Conservation (phyloP, 192 early-diverging fungal genomes). For the Coemansia sp. region DNA sequence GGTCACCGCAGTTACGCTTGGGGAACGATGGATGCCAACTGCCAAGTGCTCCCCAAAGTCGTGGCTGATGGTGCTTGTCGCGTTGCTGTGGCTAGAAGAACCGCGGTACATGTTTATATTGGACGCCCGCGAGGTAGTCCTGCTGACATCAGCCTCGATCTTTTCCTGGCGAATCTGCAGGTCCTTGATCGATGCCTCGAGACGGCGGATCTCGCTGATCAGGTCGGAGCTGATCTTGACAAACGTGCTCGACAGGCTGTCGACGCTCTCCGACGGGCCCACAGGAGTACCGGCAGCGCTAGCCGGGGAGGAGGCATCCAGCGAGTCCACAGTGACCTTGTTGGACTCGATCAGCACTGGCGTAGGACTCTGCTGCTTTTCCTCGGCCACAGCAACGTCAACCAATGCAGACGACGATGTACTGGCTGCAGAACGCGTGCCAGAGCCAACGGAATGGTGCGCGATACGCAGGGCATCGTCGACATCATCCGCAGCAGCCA, state of each 20-base stretch:
- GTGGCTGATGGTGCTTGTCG: not conserved
- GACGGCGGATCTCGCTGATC: slow-evolving; percentile 41
- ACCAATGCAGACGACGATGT: not conserved
- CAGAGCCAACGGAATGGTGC: too few relatives aligned
- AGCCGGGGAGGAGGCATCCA: not conserved
- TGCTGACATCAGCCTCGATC: slow-evolving; percentile 11
- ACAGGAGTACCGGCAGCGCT: slow-evolving; percentile 1
- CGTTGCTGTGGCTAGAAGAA: not conserved
- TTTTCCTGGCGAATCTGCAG: slow-evolving; percentile 39
- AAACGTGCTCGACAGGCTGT: slow-evolving; percentile 33
- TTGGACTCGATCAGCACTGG: not conserved
- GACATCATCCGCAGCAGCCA: not conserved
- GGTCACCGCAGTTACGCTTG: not conserved
- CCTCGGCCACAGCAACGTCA: not conserved
- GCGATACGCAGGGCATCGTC: not conserved
- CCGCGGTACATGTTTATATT: not conserved
- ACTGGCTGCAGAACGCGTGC: not conserved
- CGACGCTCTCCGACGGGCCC: slow-evolving; percentile 7
- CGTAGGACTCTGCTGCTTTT: not conserved
- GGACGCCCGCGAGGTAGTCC: not conserved
- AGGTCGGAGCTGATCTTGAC: slow-evolving; percentile 42
- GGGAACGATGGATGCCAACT: too few relatives aligned
- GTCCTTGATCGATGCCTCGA: slow-evolving; percentile 38
- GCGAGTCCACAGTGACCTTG: not conserved
- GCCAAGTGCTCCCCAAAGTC: too few relatives aligned